Evolutionary conservation across 2,329 filamentous ascomycete genomes (phyloP), one percentile per base, ranked within the genome.

Genomic region (Sporothrix dimorphospora): DNA sequence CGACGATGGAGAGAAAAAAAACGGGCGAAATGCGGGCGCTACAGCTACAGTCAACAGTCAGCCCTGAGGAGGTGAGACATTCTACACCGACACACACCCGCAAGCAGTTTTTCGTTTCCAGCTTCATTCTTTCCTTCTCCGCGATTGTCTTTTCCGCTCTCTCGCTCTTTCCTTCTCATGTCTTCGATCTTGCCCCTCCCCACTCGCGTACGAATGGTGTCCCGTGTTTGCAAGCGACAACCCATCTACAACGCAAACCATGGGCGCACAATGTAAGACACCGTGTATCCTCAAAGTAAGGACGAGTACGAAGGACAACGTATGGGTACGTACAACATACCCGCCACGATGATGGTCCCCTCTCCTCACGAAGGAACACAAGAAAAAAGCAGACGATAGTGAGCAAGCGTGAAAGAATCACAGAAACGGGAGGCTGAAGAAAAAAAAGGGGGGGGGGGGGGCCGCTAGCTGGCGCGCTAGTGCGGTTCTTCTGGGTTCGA

Each of bases 391-490:
- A 40, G 34, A 24, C 57, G 57, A 63, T 42, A 42, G 59, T 65
- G n/a, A 42, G 38, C 34, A 21, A 19, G 53, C 1, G 27, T 7
- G 8, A 16, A 59, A 59, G 30, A 34, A n/a, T 5, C 30, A 30
- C 9, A 16, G 55, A 59, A 59, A 59, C 55, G 55, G 45, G 59
- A 65, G 59, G 57, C 57, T 63, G 57, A 63, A 63, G 34, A 16
- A 21, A 42, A 40, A 24, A 42, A 5, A 19, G 12, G 7, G 42
- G 42, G 42, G n/a, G 42, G 30, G 30, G 30, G 57, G 57, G 9
- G 19, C 4, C 59, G 59, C 59, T 65, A 65, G 38, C 40, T 16
- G 59, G 21, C 21, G 19, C 38, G 59, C 59, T 45, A 65, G 59
- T 21, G 38, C 59, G 38, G 38, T 30, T 42, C 45, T 21, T n/a